Conservation (phyloP, 2,329 filamentous ascomycete genomes). For the Colletotrichum incanum region DNA sequence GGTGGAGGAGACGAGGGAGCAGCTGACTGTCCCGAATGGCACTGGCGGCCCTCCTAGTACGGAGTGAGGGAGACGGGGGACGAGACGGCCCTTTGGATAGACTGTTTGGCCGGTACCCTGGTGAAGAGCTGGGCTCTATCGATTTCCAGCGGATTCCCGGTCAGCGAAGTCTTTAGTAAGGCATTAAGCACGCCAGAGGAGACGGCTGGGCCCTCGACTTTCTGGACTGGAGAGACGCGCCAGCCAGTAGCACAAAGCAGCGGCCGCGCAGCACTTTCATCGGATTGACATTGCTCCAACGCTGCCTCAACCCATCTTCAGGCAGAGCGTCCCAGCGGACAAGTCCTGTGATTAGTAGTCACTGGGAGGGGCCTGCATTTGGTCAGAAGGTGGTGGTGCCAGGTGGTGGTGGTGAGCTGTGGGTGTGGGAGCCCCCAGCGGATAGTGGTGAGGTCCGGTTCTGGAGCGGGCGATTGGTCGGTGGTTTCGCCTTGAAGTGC, state of each 20-base stretch:
- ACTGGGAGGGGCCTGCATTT: conserved; percentile 39
- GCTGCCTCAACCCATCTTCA: conserved; percentile 28
- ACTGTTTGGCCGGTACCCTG: conserved; percentile 12
- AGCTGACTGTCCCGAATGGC: conserved; percentile 41
- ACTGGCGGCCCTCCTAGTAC: conserved; percentile 33
- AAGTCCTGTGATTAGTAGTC: conserved; percentile 40
- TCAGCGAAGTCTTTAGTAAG: background rate
- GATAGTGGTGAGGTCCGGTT: conserved; percentile 22
- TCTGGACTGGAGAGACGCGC: conserved; percentile 20
- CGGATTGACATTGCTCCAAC: conserved; percentile 29
- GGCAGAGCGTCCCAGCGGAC: conserved; percentile 28
- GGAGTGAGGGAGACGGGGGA: conserved; percentile 26
- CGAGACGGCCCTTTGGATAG: conserved; percentile 13
- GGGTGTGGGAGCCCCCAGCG: conserved; percentile 18
- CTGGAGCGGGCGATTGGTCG: conserved; percentile 26
- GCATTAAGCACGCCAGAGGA: background rate
- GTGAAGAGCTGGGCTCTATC: conserved; percentile 14
- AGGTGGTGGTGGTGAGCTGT: conserved; percentile 17
- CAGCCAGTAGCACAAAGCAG: conserved; percentile 9
- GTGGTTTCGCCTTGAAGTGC: conserved; percentile 15
- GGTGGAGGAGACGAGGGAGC: conserved; percentile 16
- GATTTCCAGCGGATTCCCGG: background rate
- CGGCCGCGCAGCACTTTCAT: conserved; percentile 12
- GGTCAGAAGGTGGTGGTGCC: conserved; percentile 19
- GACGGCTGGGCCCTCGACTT: background rate